Evolutionary conservation across 2,329 filamentous ascomycete species (phyloP), one percentile per base, ranked within the genome.

Genomic region (Colletotrichum cordylinicola): DNA sequence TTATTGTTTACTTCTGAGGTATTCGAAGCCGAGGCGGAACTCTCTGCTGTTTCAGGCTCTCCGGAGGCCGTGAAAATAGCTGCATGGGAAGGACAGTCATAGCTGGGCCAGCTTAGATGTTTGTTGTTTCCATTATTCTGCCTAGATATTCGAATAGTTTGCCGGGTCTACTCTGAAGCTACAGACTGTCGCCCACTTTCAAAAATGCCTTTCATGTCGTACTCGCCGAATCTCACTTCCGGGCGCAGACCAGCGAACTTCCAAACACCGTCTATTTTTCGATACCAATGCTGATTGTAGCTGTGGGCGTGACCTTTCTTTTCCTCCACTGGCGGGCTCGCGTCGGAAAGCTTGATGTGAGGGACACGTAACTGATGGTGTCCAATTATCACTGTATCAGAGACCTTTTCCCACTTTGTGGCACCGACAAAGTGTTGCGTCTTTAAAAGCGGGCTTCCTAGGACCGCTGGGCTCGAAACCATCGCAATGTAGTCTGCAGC

Each of bases 371-470:
- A 83, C 84, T 92, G 91, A 82, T 92, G 90, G 80, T 89, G 87
- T 29, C 91, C 91, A 73, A 91, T 83, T 62, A 91, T 87, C 80
- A 91, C 88, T n/a, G 86, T 89, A 73, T 91, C 90, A 3, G 88
- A 90, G 61, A 91, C 81, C 78, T 87, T 88, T 80, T 91, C 87
- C 89, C 89, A 93, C 82, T 89, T 89, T n/a, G 88, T 88, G 39
- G 86, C 88, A 67, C 91, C 91, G 79, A 93, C 88, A 79, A 93
- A 89, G 84, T 93, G 92, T 82, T 94, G 92, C 8, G 92, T 93
- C 83, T 89, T 90, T 72, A 93, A 85, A 27, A 90, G 87, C 39
- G 88, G 88, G 84, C 93, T 90, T 74, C 92, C 91, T 31, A 94
- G 86, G 77, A 93, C 91, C 4, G 86, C 83, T 21, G 85, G 83